phyloP scores from a whole-genome alignment of 1,139 yeast genomes.

The Taphrina deformans region DNA sequence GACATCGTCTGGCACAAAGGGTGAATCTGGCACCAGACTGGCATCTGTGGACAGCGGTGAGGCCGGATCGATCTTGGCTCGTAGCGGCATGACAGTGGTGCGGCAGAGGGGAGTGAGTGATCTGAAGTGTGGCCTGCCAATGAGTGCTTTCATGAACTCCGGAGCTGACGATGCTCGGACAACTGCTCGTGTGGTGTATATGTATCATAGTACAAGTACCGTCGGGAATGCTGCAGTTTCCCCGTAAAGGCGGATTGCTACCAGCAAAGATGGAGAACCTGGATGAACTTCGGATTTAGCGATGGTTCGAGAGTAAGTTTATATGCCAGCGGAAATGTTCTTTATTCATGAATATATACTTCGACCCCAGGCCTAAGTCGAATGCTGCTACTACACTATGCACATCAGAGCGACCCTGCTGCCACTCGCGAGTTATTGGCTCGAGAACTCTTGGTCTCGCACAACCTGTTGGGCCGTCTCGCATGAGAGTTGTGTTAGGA shows the following conservation, averaged over 20 bases:
- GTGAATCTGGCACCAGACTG: neutral
- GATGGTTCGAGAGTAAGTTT: too few species aligned
- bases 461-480: neutral
- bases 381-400: too few species aligned
- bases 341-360: too few species aligned
- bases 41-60: constrained; percentile 19
- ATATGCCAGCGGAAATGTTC: too few species aligned
- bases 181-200: neutral
- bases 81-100: constrained; percentile 41
- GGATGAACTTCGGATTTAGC: neutral
- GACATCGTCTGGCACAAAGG: constrained; percentile 47
- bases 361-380: too few species aligned
- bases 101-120: neutral
- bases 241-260: neutral
- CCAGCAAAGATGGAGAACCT: neutral
- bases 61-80: constrained; percentile 42
- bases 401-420: too few species aligned
- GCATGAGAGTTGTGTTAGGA: neutral
- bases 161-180: neutral
- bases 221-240: neutral
- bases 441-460: neutral
- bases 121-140: neutral
- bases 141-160: neutral
- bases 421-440: too few species aligned
- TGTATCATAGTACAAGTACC: neutral